These are phyloP conservation scores for Kwoniella shivajii DNA, from an alignment of 1,284 basidiomycete species.

Conservation along the genomic window DNA sequence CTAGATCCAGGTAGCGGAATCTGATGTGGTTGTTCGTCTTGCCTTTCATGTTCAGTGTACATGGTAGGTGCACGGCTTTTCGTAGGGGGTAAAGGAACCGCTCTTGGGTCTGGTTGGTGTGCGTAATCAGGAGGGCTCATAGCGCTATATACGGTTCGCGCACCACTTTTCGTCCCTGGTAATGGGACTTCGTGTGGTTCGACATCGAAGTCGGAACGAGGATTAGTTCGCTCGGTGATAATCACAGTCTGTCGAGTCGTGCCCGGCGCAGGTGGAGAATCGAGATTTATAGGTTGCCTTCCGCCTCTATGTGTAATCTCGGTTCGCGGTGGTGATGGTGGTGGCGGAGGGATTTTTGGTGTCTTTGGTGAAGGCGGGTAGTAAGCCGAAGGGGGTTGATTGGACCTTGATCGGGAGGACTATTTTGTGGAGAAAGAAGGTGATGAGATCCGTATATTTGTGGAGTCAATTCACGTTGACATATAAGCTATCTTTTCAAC, in stretches of 20 bases:
- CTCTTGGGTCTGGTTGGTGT: neutral
- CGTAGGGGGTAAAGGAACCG: neutral
- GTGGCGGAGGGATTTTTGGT: neutral
- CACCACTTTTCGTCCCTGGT: constrained; percentile 12
- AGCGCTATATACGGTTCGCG: constrained; percentile 14
- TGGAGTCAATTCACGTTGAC: neutral
- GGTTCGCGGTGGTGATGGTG: neutral
- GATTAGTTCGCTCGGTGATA: constrained; percentile 7
- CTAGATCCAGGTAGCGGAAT: constrained; percentile 13
- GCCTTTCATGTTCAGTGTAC: neutral
- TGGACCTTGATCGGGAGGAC: constrained; percentile 17
- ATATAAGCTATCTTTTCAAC: neutral
- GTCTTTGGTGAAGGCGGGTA: neutral
- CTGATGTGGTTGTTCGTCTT: neutral
- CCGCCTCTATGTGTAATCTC: neutral
- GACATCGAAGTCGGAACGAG: neutral
- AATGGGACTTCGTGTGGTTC: constrained; percentile 13
- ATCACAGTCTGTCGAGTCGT: constrained; percentile 11
- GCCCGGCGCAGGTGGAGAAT: constrained; percentile 12
- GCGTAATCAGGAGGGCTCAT: neutral
- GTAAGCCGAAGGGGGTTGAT: constrained; percentile 12
- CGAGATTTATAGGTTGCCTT: constrained; percentile 12
- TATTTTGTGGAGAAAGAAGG: neutral
- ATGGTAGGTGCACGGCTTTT: neutral
- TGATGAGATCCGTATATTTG: constrained; percentile 3